Percentiles rank a stretch among this genome's conserved stretches.
Evolutionary conservation across 495 filamentous ascomycete genomes (phyloP).

Genomic region (Penicillium cataractarum): DNA sequence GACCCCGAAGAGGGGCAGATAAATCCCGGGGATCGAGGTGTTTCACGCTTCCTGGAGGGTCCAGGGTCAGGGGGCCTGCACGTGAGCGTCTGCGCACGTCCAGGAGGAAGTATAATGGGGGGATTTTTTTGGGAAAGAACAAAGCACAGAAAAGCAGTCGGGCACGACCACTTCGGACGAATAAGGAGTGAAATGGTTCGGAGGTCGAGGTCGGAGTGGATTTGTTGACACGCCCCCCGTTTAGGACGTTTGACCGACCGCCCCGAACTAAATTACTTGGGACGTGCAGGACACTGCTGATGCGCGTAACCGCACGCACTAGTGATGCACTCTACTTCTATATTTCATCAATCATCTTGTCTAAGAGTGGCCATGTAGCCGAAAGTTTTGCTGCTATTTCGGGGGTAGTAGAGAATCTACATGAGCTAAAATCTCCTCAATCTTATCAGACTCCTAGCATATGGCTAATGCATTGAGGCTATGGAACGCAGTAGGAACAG

Average conservation of each 20-base stretch:
- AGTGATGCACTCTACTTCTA: background rate
- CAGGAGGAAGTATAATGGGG: background rate
- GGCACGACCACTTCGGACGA: constrained; percentile 4
- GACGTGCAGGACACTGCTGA: constrained; percentile 1
- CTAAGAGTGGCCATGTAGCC: background rate
- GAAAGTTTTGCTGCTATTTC: background rate
- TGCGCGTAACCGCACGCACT: constrained; percentile 1
- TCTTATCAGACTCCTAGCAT: background rate
- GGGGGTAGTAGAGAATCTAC: background rate
- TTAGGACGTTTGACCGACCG: constrained; percentile 25
- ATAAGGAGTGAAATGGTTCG: constrained; percentile 7
- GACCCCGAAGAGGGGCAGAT: constrained; percentile 37
- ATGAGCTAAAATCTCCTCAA: background rate
- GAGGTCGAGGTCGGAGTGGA: constrained; percentile 17
- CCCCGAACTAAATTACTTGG: constrained; percentile 10
- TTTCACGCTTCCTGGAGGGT: constrained; percentile 26
- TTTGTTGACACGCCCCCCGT: constrained; percentile 26
- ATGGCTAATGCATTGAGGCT: constrained; percentile 22
- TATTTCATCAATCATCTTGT: background rate
- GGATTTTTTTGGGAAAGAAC: background rate
- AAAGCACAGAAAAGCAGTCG: background rate
- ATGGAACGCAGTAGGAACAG: constrained; percentile 9
- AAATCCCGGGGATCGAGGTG: constrained; percentile 20
- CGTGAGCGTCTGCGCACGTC: constrained; percentile 2
- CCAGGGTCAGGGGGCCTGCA: constrained; percentile 26